Conservation (phyloP, 177 flowering plant genomes). For the Vitis hybrid region DNA sequence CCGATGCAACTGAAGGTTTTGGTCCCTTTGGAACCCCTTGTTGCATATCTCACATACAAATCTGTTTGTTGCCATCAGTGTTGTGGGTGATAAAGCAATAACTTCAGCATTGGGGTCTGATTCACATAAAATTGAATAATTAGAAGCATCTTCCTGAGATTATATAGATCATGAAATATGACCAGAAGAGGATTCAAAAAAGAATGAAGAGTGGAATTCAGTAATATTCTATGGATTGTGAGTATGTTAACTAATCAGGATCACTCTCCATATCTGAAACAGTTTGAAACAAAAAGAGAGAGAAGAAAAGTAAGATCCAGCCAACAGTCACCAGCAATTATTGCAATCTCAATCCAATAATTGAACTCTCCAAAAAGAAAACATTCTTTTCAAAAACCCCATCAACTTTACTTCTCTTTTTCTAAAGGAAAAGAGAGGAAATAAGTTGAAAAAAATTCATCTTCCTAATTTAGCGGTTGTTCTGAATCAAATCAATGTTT, state of each 20-base stretch:
- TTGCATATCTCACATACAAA: constrained; percentile 68
- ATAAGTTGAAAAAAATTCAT: not conserved
- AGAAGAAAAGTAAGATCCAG: constrained; percentile 11
- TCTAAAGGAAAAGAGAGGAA: not conserved
- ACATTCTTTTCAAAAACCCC: constrained; percentile 3
- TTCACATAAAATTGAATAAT: not conserved
- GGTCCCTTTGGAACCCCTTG: constrained; percentile 70
- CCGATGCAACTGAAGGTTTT: constrained; percentile 65
- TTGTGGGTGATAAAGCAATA: constrained; percentile 74
- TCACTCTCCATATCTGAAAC: not conserved
- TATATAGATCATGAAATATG: no score
- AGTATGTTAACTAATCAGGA: not conserved
- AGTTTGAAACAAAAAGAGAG: constrained; percentile 4
- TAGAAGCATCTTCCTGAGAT: not conserved
- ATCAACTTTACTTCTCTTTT: not conserved
- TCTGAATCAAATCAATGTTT: no score
- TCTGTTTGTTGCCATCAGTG: constrained; percentile 79
- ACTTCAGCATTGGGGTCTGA: constrained; percentile 84
- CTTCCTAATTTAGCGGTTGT: not conserved
- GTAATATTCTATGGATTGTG: not conserved
- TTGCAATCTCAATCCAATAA: constrained; percentile 35
- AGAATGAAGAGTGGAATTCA: not conserved
- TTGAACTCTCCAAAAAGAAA: constrained; percentile 19
- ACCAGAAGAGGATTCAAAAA: not conserved
- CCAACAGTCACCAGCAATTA: constrained; percentile 26